These are phyloP conservation scores for Pyrenochaeta sp. DNA, from an alignment of 2,329 filamentous ascomycete species.

Conservation along the genomic window DNA sequence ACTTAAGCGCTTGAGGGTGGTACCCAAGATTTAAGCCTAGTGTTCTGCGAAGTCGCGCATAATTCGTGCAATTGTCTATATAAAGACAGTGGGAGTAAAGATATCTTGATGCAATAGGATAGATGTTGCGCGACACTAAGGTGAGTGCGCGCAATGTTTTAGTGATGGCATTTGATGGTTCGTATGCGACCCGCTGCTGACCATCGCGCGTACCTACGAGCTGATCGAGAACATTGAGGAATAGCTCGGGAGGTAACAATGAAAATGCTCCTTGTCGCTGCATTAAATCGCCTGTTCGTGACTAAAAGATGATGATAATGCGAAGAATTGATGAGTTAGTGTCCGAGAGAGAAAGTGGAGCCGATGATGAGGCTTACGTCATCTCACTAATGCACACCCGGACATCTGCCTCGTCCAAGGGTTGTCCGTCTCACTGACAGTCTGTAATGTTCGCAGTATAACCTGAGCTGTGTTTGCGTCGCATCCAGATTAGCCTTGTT, in stretches of 20 bases:
- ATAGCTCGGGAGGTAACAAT: constrained; percentile 38
- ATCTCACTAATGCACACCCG: neutral
- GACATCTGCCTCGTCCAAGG: neutral
- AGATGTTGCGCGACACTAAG: constrained; percentile 29
- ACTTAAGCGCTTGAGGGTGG: constrained; percentile 32
- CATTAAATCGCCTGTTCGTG: neutral
- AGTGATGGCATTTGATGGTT: constrained; percentile 26
- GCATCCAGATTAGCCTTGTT: too few species aligned
- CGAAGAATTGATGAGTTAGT: neutral
- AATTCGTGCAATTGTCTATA: constrained; percentile 27
- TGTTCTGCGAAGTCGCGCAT: constrained; percentile 32
- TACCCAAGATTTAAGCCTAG: constrained; percentile 27
- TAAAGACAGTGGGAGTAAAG: constrained; percentile 39
- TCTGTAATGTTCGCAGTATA: too few species aligned
- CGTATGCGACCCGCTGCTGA: constrained; percentile 28
- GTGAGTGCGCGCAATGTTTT: constrained; percentile 37
- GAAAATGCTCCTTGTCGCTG: constrained; percentile 32
- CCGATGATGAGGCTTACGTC: neutral
- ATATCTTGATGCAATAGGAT: constrained; percentile 33
- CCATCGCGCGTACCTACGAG: constrained; percentile 29
- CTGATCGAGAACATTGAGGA: constrained; percentile 39
- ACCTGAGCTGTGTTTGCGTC: too few species aligned
- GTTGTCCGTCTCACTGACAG: neutral
- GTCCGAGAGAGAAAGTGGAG: neutral
- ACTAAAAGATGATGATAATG: neutral